These are phyloP conservation scores for Pezizomycotina sp. DNA, from an alignment of 2,329 filamentous ascomycete genomes.

Conservation along the genomic window DNA sequence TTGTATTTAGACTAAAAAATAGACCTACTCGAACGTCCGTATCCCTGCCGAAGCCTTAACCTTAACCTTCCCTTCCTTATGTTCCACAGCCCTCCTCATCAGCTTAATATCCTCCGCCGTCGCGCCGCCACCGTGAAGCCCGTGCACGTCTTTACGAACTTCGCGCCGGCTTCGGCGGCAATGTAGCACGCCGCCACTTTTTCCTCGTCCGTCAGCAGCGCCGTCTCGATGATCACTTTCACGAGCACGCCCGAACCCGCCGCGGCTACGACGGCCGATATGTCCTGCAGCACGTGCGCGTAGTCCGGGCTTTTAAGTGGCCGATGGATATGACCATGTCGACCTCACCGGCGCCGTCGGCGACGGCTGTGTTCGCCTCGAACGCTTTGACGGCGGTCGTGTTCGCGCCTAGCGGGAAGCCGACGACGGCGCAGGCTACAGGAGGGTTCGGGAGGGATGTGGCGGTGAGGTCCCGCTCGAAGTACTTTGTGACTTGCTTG, in stretches of 20 bases:
- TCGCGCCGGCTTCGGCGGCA: constrained; percentile 23
- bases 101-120: constrained; percentile 23
- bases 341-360: constrained; percentile 24
- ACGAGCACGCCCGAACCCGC: constrained; percentile 18
- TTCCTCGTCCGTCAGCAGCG: constrained; percentile 22
- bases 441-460: constrained; percentile 5
- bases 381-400: constrained; percentile 22
- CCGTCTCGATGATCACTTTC: constrained; percentile 26
- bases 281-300: constrained; percentile 20
- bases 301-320: constrained; percentile 22
- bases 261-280: constrained; percentile 21
- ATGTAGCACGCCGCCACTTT: constrained; percentile 24
- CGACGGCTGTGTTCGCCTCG: constrained; percentile 23
- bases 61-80: constrained; percentile 19
- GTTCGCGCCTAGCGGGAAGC: constrained; percentile 23
- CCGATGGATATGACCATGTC: constrained; percentile 25
- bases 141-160: constrained; percentile 26
- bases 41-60: constrained; percentile 25
- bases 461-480: constrained; percentile 11
- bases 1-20: background rate
- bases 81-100: constrained; percentile 23
- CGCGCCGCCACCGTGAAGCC: constrained; percentile 25
- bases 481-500: constrained; percentile 18
- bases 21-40: constrained; percentile 21
- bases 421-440: constrained; percentile 21